phyloP scores from a whole-genome alignment of 1,139 yeast species.

The Geotrichum klebahnii region DNA sequence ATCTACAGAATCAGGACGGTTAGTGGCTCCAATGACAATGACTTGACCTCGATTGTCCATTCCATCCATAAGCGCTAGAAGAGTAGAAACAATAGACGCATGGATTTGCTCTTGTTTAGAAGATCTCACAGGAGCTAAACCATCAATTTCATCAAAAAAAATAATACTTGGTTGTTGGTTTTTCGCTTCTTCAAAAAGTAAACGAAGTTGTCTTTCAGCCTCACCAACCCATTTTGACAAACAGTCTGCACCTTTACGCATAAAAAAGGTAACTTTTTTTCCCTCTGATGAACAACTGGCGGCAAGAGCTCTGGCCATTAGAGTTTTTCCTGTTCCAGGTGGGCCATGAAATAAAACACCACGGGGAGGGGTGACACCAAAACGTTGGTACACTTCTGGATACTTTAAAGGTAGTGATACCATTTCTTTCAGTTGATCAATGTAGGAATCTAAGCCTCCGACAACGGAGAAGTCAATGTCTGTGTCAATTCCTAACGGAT shows the following conservation, averaged over 20 bases:
- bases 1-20: constrained; percentile 95
- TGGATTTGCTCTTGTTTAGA: constrained; percentile 97
- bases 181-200: constrained; percentile 91
- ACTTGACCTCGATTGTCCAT: constrained; percentile 98
- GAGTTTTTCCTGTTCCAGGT: constrained; percentile 98
- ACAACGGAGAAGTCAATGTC: constrained; percentile 84
- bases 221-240: constrained; percentile 98
- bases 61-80: constrained; percentile 96
- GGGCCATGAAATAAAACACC: constrained; percentile 99
- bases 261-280: constrained; percentile 86
- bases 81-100: constrained; percentile 92
- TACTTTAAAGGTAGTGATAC: constrained; percentile 87
- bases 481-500: constrained; percentile 92
- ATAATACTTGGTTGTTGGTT: constrained; percentile 94
- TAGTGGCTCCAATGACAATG: constrained; percentile 95
- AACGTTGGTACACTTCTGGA: constrained; percentile 88
- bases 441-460: constrained; percentile 89
- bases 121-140: constrained; percentile 94
- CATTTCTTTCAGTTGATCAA: constrained; percentile 93
- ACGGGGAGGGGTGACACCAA: constrained; percentile 94
- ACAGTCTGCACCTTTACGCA: constrained; percentile 98
- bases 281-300: constrained; percentile 83
- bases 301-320: constrained; percentile 96
- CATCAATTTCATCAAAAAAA: constrained; percentile 96
- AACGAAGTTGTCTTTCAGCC: constrained; percentile 88